Conservation (phyloP, 148 eudicot species). For the Spergularia marina region DNA sequence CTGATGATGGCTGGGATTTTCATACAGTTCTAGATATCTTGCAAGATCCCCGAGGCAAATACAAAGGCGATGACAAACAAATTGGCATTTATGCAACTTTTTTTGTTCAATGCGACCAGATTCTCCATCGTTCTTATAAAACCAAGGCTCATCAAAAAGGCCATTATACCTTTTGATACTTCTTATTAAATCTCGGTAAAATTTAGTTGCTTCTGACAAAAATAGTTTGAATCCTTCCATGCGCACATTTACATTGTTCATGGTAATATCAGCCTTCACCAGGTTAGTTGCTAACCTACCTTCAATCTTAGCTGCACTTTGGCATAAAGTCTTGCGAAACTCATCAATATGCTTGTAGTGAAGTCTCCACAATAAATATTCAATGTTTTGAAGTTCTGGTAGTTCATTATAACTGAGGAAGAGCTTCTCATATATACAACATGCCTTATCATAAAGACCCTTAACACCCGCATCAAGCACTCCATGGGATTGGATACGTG, state of each 20-base stretch:
- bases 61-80: constrained; percentile 68
- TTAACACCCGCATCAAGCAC: constrained; percentile 48
- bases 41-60: constrained; percentile 91
- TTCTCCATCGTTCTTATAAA: constrained; percentile 28
- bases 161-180: constrained; percentile 53
- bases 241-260: constrained; percentile 29
- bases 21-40: constrained; percentile 64
- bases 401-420: constrained; percentile 47
- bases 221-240: constrained; percentile 59
- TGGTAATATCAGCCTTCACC: constrained; percentile 14
- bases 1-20: constrained; percentile 39
- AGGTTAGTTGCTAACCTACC: constrained; percentile 15
- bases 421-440: constrained; percentile 57
- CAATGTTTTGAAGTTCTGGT: constrained; percentile 58
- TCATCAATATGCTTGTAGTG: constrained; percentile 91
- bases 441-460: constrained; percentile 50
- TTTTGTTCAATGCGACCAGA: constrained; percentile 35
- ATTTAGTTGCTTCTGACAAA: constrained; percentile 62
- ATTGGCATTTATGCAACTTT: constrained; percentile 48
- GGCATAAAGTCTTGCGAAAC: constrained; percentile 62
- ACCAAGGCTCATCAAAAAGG: constrained; percentile 44
- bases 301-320: constrained; percentile 31
- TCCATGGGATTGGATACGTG: constrained; percentile 58
- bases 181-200: constrained; percentile 60
- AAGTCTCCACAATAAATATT: constrained; percentile 81